Conservation (phyloP, 257 asterid species). For the Cruciata laevipes region DNA sequence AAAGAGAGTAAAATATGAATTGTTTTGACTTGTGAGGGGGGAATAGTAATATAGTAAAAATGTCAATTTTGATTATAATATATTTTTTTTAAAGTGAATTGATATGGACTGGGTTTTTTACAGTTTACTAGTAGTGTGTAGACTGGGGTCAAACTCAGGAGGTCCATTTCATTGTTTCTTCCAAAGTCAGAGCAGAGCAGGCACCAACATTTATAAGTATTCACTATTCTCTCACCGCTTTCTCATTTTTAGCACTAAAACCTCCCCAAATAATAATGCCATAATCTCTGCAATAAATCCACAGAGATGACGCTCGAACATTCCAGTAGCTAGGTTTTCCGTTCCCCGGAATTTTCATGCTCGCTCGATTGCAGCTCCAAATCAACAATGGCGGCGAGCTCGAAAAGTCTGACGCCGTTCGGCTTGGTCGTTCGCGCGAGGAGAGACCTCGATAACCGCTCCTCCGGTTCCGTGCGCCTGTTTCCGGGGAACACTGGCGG, state of each 20-base stretch:
- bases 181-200: neutral
- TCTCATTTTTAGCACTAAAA: neutral
- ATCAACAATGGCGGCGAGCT: constrained; percentile 36
- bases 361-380: neutral
- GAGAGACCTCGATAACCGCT: constrained; percentile 2
- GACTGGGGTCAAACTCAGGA: constrained; percentile 8
- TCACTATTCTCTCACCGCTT: neutral
- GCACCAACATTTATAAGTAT: neutral
- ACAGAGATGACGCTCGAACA: neutral
- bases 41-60: no score
- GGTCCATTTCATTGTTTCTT: neutral
- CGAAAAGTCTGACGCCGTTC: constrained; percentile 44
- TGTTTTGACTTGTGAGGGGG: no score
- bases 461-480: constrained; percentile 13
- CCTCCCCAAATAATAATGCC: constrained; percentile 12
- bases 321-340: constrained; percentile 29
- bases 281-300: neutral
- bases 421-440: neutral
- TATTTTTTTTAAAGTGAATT: no score
- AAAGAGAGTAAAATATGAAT: no score
- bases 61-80: no score
- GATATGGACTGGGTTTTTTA: neutral
- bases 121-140: neutral
- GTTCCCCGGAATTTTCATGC: neutral
- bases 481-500: constrained; percentile 33